Percentiles rank a stretch among this genome's conserved stretches.
These are phyloP conservation scores for Aspergillus floridensis DNA, from an alignment of 2,329 filamentous ascomycete species.

Conservation along the genomic window DNA sequence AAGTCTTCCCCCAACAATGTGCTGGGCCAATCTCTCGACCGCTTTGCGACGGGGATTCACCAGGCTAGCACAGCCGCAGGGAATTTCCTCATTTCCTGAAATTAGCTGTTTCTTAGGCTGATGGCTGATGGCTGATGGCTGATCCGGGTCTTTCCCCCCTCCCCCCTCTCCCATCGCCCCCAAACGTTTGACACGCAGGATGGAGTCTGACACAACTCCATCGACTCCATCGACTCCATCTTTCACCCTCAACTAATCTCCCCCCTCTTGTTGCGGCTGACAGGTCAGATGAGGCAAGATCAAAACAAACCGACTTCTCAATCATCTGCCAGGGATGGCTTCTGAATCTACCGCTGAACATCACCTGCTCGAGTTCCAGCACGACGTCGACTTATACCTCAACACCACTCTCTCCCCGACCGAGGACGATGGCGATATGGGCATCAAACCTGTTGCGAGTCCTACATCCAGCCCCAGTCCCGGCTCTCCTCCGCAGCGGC, in stretches of 20 bases:
- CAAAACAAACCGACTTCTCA: not conserved
- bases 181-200: not conserved
- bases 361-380: not conserved
- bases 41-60: not conserved
- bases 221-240: too few relatives aligned
- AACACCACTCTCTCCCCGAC: not conserved
- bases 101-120: not conserved
- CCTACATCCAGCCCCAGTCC: not conserved
- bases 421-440: not conserved
- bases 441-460: not conserved
- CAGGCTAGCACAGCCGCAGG: not conserved
- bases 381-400: not conserved
- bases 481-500: not conserved
- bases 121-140: not conserved
- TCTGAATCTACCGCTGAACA: not conserved
- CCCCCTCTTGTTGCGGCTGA: not conserved
- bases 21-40: not conserved
- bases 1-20: not conserved
- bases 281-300: not conserved
- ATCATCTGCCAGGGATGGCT: not conserved
- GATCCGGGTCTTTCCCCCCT: too few relatives aligned
- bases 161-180: not conserved
- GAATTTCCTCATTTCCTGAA: not conserved
- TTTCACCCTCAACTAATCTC: not conserved
- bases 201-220: not conserved